phyloP scores from a whole-genome alignment of 805 yeast genomes.

The Barnettozyma wickerhamii region DNA sequence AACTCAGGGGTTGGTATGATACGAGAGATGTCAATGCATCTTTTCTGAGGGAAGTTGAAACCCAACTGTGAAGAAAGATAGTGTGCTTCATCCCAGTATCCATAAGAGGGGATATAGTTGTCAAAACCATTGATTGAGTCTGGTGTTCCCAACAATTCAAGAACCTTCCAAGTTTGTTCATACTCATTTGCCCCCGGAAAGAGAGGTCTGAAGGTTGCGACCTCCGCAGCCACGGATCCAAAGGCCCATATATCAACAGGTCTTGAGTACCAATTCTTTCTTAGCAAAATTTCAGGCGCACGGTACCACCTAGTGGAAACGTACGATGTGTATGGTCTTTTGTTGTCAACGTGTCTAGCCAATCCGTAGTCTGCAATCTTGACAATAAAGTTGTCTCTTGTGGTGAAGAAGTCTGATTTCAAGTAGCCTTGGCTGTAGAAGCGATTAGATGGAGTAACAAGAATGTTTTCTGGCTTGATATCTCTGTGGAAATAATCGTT shows the following conservation, averaged over 20 bases:
- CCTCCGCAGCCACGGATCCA: constrained; percentile 73
- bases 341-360: constrained; percentile 55
- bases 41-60: constrained; percentile 48
- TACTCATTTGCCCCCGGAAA: constrained; percentile 80
- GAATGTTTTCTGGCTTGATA: constrained; percentile 88
- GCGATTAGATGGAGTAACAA: constrained; percentile 55
- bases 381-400: constrained; percentile 46
- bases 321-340: constrained; percentile 62
- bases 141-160: constrained; percentile 75
- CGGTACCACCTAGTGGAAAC: constrained; percentile 87
- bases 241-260: constrained; percentile 87
- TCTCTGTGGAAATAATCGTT: constrained; percentile 78
- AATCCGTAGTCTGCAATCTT: constrained; percentile 81
- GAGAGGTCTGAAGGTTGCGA: constrained; percentile 68
- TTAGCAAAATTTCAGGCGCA: constrained; percentile 72
- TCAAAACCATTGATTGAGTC: constrained; percentile 25
- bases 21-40: constrained; percentile 44
- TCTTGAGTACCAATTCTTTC: constrained; percentile 56
- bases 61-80: constrained; percentile 50
- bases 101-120: constrained; percentile 51
- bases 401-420: constrained; percentile 15
- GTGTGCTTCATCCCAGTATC: constrained; percentile 66
- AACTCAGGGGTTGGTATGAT: constrained; percentile 44
- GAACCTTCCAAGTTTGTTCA: constrained; percentile 71
- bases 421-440: constrained; percentile 41